These are phyloP conservation scores for Oryza coarctata DNA, from an alignment of 176 grass and related monocot genomes.

Conservation along the genomic window DNA sequence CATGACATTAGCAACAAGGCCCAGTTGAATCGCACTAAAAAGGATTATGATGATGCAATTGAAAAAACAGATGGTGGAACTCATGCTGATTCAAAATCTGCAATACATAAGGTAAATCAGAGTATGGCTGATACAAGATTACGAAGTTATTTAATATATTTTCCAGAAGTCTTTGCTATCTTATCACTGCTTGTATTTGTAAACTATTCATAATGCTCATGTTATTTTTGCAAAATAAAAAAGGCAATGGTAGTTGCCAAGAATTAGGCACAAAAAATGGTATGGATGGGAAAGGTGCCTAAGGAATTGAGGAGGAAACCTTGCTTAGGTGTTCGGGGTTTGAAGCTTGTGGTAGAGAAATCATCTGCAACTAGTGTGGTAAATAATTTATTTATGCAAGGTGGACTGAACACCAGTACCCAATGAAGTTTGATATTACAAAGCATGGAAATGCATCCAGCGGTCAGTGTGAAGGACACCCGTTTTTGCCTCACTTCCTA, in stretches of 20 bases:
- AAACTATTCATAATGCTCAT: background rate
- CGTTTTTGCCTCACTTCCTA: constrained; percentile 1
- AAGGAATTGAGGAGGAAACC: background rate
- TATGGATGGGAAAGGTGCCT: background rate
- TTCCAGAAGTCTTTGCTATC: background rate
- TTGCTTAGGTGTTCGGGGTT: background rate
- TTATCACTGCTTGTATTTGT: background rate
- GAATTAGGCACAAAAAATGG: background rate
- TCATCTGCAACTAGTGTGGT: background rate
- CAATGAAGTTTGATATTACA: background rate
- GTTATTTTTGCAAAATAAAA: background rate
- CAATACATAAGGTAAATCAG: constrained; percentile 70
- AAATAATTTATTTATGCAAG: constrained; percentile 8
- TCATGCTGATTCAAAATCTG: constrained; percentile 42
- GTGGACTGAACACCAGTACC: background rate
- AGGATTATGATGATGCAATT: constrained; percentile 33
- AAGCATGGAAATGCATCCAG: background rate
- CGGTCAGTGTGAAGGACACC: background rate
- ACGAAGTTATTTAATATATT: constrained; percentile 5
- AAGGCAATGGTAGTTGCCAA: background rate
- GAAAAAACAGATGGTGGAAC: constrained; percentile 43
- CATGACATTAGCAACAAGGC: constrained; percentile 38
- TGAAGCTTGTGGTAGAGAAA: background rate
- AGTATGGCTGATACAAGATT: background rate
- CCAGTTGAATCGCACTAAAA: constrained; percentile 32